Percentiles rank a stretch among this genome's conserved stretches.
phyloP scores from a whole-genome alignment of 2,329 filamentous ascomycete genomes.

The Beauveria brongniartii region DNA sequence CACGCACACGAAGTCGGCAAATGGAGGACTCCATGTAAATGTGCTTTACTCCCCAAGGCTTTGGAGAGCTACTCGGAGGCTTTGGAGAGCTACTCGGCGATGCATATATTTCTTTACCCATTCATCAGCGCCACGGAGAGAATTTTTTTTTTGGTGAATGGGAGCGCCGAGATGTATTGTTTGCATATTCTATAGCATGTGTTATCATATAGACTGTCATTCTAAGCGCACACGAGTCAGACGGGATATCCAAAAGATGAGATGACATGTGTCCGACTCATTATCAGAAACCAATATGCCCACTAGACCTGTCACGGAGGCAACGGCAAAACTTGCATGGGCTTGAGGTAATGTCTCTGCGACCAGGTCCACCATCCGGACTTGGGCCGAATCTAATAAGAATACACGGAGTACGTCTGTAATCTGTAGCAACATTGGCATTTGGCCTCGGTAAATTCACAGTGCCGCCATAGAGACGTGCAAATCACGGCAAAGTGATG shows the following conservation, averaged over 20 bases:
- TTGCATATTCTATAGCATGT: conserved; percentile 1
- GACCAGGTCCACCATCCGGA: too few relatives aligned
- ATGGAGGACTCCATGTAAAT: conserved; percentile 57
- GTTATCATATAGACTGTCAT: neutral
- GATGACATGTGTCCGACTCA: neutral
- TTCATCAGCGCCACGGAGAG: neutral
- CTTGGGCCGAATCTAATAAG: too few relatives aligned
- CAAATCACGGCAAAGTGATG: too few relatives aligned
- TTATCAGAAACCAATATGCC: too few relatives aligned
- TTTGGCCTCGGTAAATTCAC: too few relatives aligned
- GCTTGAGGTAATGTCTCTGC: too few relatives aligned
- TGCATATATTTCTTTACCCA: neutral
- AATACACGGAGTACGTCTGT: too few relatives aligned
- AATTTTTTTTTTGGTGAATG: neutral
- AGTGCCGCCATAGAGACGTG: too few relatives aligned
- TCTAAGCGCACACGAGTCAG: neutral
- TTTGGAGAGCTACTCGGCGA: neutral
- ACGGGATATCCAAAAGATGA: neutral
- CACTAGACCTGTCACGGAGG: too few relatives aligned
- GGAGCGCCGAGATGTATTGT: neutral
- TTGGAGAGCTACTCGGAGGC: neutral
- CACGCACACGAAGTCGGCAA: conserved; percentile 57
- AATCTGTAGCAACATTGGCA: too few relatives aligned
- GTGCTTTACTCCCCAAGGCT: neutral
- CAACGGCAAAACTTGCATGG: too few relatives aligned